phyloP scores from a whole-genome alignment of 2,329 filamentous ascomycete genomes.

The Calonectria montana region DNA sequence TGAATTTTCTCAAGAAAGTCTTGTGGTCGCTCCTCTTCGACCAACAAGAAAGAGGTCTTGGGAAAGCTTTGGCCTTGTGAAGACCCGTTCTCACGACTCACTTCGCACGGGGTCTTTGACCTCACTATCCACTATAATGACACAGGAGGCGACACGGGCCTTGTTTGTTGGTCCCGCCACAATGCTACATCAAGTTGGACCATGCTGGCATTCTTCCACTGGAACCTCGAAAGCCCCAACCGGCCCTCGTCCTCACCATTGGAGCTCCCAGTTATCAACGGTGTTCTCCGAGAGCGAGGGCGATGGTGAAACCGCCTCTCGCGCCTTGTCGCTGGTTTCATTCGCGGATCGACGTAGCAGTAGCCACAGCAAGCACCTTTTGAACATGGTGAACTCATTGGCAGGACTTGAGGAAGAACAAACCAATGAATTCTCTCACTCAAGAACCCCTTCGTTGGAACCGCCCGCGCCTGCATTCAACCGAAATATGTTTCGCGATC shows the following conservation, averaged over 20 bases:
- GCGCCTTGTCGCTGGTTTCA: conserved; percentile 58
- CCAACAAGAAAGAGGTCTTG: conserved; percentile 59
- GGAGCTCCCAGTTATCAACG: conserved; percentile 73
- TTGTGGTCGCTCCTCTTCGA: conserved; percentile 67
- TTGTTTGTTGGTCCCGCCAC: conserved; percentile 45
- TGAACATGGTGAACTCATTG: conserved; percentile 68
- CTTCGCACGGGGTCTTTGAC: conserved; percentile 65
- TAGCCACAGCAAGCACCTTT: conserved; percentile 65
- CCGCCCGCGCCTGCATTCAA: conserved; percentile 59
- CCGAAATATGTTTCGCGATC: conserved; percentile 50
- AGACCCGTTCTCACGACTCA: conserved; percentile 64
- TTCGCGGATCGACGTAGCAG: conserved; percentile 59
- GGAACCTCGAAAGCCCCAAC: conserved; percentile 26
- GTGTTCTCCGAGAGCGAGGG: conserved; percentile 72
- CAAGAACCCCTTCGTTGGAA: conserved; percentile 61
- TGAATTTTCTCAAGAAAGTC: conserved; percentile 71
- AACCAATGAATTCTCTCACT: conserved; percentile 48
- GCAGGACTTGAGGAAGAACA: conserved; percentile 58
- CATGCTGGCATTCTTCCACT: conserved; percentile 36
- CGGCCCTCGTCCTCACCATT: conserved; percentile 62
- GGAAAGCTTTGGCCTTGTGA: conserved; percentile 62
- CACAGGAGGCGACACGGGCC: conserved; percentile 56
- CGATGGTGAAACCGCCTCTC: conserved; percentile 61
- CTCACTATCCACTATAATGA: conserved; percentile 66
- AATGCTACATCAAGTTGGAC: conserved; percentile 40